phyloP scores from a whole-genome alignment of 2,329 filamentous ascomycete species.

The Phoma sp. region DNA sequence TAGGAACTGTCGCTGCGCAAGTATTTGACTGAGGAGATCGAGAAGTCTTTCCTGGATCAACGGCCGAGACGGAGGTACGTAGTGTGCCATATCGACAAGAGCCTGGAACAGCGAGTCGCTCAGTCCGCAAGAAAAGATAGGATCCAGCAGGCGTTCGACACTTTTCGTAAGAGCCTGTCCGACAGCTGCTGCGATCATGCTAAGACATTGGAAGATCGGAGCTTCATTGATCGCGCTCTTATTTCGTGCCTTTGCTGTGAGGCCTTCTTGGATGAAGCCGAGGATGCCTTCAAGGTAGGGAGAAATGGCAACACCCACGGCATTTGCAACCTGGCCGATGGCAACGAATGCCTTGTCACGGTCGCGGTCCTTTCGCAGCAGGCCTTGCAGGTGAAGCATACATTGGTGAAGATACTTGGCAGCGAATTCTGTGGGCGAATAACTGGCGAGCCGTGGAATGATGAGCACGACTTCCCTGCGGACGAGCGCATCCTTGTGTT shows the following conservation, averaged over 20 bases:
- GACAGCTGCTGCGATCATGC: conserved; percentile 91
- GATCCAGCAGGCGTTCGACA: conserved; percentile 92
- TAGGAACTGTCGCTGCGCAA: conserved; percentile 90
- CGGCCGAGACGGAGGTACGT: conserved; percentile 91
- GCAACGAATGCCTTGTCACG: conserved; percentile 95
- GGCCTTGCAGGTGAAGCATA: conserved; percentile 93
- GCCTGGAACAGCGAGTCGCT: conserved; percentile 94
- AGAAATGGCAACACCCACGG: conserved; percentile 91
- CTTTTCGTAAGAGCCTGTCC: conserved; percentile 98
- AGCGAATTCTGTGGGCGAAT: conserved; percentile 89
- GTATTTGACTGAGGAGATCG: conserved; percentile 91
- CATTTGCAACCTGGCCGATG: conserved; percentile 94
- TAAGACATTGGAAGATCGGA: conserved; percentile 96
- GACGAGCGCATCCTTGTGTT: conserved; percentile 87
- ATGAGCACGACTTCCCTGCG: conserved; percentile 87
- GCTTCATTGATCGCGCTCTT: conserved; percentile 63
- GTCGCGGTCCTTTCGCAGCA: conserved; percentile 87
- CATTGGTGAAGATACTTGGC: conserved; percentile 89
- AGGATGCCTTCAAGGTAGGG: conserved; percentile 95
- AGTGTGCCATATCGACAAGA: conserved; percentile 97
- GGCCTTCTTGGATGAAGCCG: conserved; percentile 88
- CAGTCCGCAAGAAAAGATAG: conserved; percentile 95
- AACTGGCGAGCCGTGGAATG: conserved; percentile 90
- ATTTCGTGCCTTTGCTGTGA: conserved; percentile 77
- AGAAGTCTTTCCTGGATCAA: conserved; percentile 93